Evolutionary conservation across 1,139 yeast species (phyloP).

Genomic region (Meyerozyma carpophila): DNA sequence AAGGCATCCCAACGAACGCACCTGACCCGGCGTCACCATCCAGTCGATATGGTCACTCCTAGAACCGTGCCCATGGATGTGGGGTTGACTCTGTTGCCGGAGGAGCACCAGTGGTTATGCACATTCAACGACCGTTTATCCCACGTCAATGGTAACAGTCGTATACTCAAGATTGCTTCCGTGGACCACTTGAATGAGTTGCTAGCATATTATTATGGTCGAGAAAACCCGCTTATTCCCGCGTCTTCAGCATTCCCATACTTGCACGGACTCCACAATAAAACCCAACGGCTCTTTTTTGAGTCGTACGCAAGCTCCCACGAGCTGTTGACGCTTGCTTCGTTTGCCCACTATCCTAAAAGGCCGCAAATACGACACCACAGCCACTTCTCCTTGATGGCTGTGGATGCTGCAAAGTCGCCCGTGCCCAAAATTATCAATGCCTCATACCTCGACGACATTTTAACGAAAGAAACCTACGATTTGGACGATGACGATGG

Average conservation of each 20-base stretch:
- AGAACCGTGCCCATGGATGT: not conserved
- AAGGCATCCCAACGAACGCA: not conserved
- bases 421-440: constrained; percentile 13
- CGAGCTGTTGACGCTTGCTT: not conserved
- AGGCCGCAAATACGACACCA: constrained; percentile 2
- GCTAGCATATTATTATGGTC: constrained; percentile 23
- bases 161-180: constrained; percentile 6
- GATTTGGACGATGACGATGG: constrained; percentile 5
- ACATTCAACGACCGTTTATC: constrained; percentile 9
- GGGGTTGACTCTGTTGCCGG: not conserved
- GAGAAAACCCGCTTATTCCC: constrained; percentile 13
- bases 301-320: constrained; percentile 2
- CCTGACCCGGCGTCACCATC: not conserved
- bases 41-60: not conserved
- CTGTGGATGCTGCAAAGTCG: constrained; percentile 6
- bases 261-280: constrained; percentile 28
- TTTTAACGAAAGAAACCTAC: constrained; percentile 15
- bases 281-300: constrained; percentile 25
- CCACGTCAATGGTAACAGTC: not conserved
- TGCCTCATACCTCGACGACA: constrained; percentile 17
- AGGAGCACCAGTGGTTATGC: constrained; percentile 2
- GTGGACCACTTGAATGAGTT: constrained; percentile 15
- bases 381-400: constrained; percentile 6
- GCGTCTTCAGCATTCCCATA: constrained; percentile 26
- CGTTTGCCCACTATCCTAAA: not conserved